Base-by-base conservation (phyloP, 805 yeast genomes). In the Teunomyces kruisii region DNA sequence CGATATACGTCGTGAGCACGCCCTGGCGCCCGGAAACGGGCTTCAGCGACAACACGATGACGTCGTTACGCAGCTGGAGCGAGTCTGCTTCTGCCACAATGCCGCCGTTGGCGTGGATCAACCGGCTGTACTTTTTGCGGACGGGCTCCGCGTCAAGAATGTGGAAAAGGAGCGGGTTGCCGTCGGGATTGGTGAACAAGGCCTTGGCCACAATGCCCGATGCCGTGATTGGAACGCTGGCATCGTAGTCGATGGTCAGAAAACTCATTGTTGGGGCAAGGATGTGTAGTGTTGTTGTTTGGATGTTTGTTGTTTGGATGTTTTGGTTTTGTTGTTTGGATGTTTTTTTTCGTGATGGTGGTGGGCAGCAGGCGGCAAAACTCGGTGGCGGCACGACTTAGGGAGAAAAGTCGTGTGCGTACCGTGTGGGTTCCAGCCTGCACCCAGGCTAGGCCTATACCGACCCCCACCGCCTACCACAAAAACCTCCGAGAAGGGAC, bases 221-320 rank as follows among this genome's bases (percentile, higher is more conserved):
- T 5, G 28, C 17, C 6, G 40, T 22, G 9, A 19, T 32, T 5
- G 28, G 32, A 12, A 26, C 32, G 26, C 40, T 28, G 3, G 32
- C 28, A 3, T 45, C 37, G 36, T 37, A 41, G 9, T 36, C 15
- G 14, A 45, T 36, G 30, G 28, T 41, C 13, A 36, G 45, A 26
- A 41, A 45, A 19, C 43, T 39, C 48, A 45, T 45, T 13, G 26
- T 31, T 30, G 44, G 28, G 43, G 43, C 26, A 36, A 26, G 43
- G 40, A 37, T 41, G 43, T 32, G 35, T 9, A 36, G 13, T 26
- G 28, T 22, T 15, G 45, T 15, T 22, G 48, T 41, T 24, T 16
- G 48, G 48, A 16, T 36, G 45, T 45, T 45, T 40, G 8, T 17
- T 2, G 14, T 22, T 15, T 32, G 13, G n/a, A 17, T 35, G 24